Percentiles rank a stretch among this genome's conserved stretches.
These are phyloP conservation scores for Saksenaea oblongispora DNA, from an alignment of 371 early-diverging fungal genomes.

Conservation along the genomic window DNA sequence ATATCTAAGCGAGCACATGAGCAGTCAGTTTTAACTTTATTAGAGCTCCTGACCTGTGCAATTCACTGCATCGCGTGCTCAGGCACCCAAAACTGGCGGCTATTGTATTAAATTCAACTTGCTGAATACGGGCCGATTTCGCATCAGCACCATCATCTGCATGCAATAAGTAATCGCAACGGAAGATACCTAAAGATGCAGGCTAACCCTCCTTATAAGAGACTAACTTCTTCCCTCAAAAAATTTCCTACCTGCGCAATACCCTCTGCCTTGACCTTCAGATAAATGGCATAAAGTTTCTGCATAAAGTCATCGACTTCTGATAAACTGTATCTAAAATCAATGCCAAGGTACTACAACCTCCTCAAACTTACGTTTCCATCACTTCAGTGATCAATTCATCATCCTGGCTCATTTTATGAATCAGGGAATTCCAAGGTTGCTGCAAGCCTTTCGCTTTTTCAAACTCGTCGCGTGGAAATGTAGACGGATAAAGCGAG, in stretches of 20 bases:
- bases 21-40: neutral
- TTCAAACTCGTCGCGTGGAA: conserved; percentile 76
- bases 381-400: conserved; percentile 74
- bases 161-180: conserved; percentile 95
- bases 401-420: conserved; percentile 75
- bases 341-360: neutral
- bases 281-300: conserved; percentile 79
- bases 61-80: conserved; percentile 71
- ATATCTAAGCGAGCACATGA: conserved; percentile 41
- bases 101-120: conserved; percentile 98
- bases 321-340: conserved; percentile 57
- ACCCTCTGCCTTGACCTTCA: conserved; percentile 60
- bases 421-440: conserved; percentile 80
- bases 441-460: conserved; percentile 80
- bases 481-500: conserved; percentile 87
- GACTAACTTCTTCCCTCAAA: neutral
- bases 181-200: conserved; percentile 81
- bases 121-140: conserved; percentile 64
- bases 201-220: conserved; percentile 39
- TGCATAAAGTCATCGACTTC: conserved; percentile 84
- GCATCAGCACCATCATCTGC: conserved; percentile 44
- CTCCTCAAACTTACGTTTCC: conserved; percentile 55
- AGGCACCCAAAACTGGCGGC: conserved; percentile 89
- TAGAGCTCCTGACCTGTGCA: conserved; percentile 72
- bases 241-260: conserved; percentile 55